Conservation (phyloP, 768 basidiomycete species). For the Filobasidium floriforme region DNA sequence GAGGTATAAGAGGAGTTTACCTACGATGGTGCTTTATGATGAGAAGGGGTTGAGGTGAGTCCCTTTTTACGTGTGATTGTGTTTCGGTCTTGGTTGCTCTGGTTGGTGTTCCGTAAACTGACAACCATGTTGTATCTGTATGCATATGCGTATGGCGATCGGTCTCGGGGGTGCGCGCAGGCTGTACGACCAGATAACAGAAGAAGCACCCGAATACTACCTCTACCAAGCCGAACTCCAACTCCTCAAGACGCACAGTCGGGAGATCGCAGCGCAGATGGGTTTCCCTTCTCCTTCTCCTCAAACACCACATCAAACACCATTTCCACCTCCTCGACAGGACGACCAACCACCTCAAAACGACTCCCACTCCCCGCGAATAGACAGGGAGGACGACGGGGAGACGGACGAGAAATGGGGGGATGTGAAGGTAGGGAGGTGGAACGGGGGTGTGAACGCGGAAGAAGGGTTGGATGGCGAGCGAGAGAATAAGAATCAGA, state of each 20-base stretch:
- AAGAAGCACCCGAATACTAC: conserved; percentile 57
- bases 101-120: no score
- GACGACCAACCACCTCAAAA: conserved; percentile 1
- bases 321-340: conserved; percentile 20
- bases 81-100: no score
- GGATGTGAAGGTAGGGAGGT: conserved; percentile 48
- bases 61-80: neutral
- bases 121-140: no score
- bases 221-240: conserved; percentile 80
- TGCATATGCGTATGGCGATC: no score
- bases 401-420: conserved; percentile 43
- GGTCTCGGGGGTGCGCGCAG: conserved; percentile 19
- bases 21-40: conserved; percentile 78
- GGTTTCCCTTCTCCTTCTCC: conserved; percentile 46
- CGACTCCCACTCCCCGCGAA: neutral
- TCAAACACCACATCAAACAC: conserved; percentile 24
- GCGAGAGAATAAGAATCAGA: no score
- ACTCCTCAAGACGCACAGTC: conserved; percentile 64
- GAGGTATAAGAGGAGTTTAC: conserved; percentile 55
- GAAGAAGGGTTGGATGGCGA: conserved; percentile 33
- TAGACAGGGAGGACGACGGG: conserved; percentile 2
- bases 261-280: conserved; percentile 70
- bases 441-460: conserved; percentile 48
- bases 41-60: conserved; percentile 63
- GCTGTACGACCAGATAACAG: conserved; percentile 43